Conservation (phyloP, 139 green algal genomes). For the Spirogloea muscicola region DNA sequence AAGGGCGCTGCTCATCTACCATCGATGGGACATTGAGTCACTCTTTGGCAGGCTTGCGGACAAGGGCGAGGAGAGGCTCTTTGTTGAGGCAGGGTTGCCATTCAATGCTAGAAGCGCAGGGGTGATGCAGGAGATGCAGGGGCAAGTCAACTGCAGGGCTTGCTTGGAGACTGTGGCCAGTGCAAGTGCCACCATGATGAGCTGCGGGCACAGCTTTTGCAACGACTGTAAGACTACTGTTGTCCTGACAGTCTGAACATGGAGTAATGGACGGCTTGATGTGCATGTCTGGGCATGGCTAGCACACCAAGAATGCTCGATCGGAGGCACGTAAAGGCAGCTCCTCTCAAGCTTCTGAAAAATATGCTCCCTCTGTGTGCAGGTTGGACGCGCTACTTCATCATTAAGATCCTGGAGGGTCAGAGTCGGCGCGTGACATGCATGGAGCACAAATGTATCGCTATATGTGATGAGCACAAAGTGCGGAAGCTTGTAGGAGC, state of each 20-base stretch:
- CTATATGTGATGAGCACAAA: constrained; percentile 66
- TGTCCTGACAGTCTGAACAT: no score
- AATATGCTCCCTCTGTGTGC: neutral
- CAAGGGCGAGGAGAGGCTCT: constrained; percentile 48
- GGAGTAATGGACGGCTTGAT: no score
- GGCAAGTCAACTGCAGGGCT: constrained; percentile 47
- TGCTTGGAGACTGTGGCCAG: constrained; percentile 57
- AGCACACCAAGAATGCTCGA: neutral
- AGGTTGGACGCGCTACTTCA: constrained; percentile 77
- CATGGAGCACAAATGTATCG: constrained; percentile 71
- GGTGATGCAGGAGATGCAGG: neutral
- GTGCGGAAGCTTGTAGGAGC: constrained; percentile 39
- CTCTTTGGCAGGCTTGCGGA: constrained; percentile 59
- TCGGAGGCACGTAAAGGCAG: neutral
- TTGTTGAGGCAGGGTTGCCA: constrained; percentile 44
- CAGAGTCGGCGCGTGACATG: constrained; percentile 60
- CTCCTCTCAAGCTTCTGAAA: neutral
- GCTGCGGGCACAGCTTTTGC: constrained; percentile 82
- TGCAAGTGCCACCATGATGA: constrained; percentile 60
- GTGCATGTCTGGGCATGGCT: neutral
- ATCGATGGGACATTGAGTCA: constrained; percentile 64
- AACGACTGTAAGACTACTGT: constrained; percentile 56
- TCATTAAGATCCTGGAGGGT: constrained; percentile 69
- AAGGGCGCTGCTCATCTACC: constrained; percentile 69
- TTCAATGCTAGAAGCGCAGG: neutral